Base-by-base conservation (phyloP, 805 yeast genomes). In the Ogataea sp. region DNA sequence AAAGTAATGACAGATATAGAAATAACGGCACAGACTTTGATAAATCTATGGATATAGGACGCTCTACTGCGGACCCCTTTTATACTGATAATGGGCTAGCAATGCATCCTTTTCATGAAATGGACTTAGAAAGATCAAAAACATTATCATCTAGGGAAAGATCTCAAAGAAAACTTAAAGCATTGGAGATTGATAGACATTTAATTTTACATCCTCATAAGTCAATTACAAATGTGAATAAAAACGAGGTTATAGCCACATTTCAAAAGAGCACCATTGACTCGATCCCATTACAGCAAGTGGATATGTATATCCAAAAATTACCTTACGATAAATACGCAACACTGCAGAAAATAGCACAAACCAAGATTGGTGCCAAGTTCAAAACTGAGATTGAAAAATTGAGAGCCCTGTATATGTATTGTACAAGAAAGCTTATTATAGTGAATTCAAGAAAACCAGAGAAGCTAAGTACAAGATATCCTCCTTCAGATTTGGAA, bases 121-220 rank as follows among this genome's bases (percentile, higher is more conserved):
- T 75, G 35, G 89, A 80, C 47, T 58, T 88, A 39, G 75, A 82
- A 55, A 70, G 97, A 49, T 78, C 88, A 40, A 79, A 78, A 45
- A 73, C 94, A 0, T 61, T 86, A 20, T 73, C 83, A 2, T 64
- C 75, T 6, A 71, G 70, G 39, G 96, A 89, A 44, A 78, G 83
- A 43, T 80, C 78, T 39, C 65, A 70, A 14, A 71, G 97, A 47
- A 79, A 83, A 39, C 74, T 73, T 55, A 67, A 86, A 40, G 79
- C 72, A 16, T 58, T 81, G 32, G 68, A 74, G 51, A 73, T 72
- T 48, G 70, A 83, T 42, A 71, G 85, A 46, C 73, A 78, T 44
- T 57, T 80, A 23, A 68, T 83, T 39, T 53, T 79, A 45, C 83
- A 83, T 55, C 81, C 95, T 29, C 75, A 75, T 39, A 70, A 59